A percentile compares a stretch with the other conserved stretches of the same genome.
Conservation (phyloP, 306 rosid species). For the Quercus suber region DNA sequence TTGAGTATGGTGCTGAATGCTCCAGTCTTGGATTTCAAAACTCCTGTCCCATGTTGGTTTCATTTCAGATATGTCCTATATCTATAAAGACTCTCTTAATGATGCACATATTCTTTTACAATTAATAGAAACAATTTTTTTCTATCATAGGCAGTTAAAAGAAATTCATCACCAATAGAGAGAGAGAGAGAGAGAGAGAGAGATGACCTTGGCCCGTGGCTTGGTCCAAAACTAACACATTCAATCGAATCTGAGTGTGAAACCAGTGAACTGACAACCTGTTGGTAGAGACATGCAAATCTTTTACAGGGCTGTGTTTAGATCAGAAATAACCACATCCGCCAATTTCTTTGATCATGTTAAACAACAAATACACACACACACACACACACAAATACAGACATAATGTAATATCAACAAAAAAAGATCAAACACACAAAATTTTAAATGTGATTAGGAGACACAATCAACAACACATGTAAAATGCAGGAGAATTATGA, state of each 20-base stretch:
- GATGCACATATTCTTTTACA: neutral
- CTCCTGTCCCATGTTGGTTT: neutral
- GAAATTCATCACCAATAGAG: neutral
- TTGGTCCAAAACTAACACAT: slow-evolving; percentile 66
- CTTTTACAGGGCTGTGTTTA: slow-evolving; percentile 17
- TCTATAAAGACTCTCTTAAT: neutral
- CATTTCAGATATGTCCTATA: neutral
- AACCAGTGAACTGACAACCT: slow-evolving; percentile 71
- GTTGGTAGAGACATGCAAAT: slow-evolving; percentile 20
- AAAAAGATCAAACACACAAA: neutral
- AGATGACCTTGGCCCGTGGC: slow-evolving; percentile 40
- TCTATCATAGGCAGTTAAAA: neutral
- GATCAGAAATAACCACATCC: slow-evolving; percentile 2
- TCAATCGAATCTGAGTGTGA: slow-evolving; percentile 77
- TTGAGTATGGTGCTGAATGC: neutral
- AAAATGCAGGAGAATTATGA: neutral
- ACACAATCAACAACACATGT: neutral
- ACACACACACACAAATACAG: neutral
- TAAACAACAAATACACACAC: neutral
- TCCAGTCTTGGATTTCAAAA: neutral
- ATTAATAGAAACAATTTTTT: neutral
- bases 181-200: slow-evolving; percentile 11
- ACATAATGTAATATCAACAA: neutral
- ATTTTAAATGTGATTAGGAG: neutral
- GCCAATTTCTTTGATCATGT: neutral